phyloP scores from a whole-genome alignment of 331 rosid genomes.

The Malus hybrid region DNA sequence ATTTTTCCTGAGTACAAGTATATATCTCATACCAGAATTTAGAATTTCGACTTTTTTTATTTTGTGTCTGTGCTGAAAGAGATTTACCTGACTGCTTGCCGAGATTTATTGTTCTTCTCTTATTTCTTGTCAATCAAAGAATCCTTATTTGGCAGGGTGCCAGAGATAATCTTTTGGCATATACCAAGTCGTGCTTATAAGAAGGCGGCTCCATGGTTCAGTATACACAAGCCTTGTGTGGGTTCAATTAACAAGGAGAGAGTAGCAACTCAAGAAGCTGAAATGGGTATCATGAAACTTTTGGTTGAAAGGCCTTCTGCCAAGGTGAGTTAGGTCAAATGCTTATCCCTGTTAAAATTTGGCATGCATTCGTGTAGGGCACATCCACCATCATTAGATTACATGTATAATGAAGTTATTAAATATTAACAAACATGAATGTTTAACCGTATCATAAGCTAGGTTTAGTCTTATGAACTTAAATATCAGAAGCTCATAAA shows the following conservation, averaged over 20 bases:
- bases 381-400: not conserved
- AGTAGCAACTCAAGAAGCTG: conserved; percentile 71
- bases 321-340: conserved; percentile 41
- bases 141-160: conserved; percentile 38
- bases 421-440: no score
- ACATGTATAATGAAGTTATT: not conserved
- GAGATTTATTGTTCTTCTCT: not conserved
- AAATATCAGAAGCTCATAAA: no score
- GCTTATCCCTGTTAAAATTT: not conserved
- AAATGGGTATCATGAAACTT: conserved; percentile 69
- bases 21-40: no score
- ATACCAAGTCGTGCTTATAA: conserved; percentile 69
- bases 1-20: no score
- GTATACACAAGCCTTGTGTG: conserved; percentile 58
- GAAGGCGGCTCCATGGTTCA: conserved; percentile 46
- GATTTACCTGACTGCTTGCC: not conserved
- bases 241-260: conserved; percentile 73
- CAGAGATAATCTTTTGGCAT: conserved; percentile 89
- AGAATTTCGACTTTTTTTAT: not conserved
- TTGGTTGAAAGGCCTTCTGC: conserved; percentile 57
- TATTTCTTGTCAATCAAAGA: not conserved
- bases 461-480: not conserved
- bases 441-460: not conserved
- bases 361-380: not conserved
- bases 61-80: not conserved